phyloP scores from a whole-genome alignment of 140 eudicot genomes.

The Stevia rebaudiana region DNA sequence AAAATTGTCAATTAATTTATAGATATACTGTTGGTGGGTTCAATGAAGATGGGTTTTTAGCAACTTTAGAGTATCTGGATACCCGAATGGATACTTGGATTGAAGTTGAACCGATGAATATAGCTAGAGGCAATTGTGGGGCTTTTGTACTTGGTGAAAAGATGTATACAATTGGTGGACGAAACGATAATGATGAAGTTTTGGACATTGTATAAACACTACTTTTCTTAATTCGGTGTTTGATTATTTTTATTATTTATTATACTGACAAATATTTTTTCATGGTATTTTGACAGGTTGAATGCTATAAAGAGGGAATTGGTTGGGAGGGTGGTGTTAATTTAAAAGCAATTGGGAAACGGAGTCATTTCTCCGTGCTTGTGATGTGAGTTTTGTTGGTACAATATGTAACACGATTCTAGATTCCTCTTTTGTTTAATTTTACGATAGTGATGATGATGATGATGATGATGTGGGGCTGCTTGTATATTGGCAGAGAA shows the following conservation, averaged over 20 bases:
- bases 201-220: slow-evolving; percentile 43
- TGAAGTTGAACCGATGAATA: slow-evolving; percentile 51
- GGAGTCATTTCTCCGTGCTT: slow-evolving; percentile 47
- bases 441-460: neutral
- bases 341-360: slow-evolving; percentile 43
- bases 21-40: slow-evolving; percentile 85
- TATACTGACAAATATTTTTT: neutral
- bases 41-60: slow-evolving; percentile 41
- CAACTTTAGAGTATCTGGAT: slow-evolving; percentile 55
- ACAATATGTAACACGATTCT: neutral
- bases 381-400: slow-evolving; percentile 28
- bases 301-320: slow-evolving; percentile 49
- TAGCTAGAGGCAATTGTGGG: slow-evolving; percentile 48
- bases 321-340: slow-evolving; percentile 42
- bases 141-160: slow-evolving; percentile 41
- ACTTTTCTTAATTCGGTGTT: neutral
- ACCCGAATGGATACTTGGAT: slow-evolving; percentile 68
- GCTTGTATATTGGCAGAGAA: neutral
- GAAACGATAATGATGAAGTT: slow-evolving; percentile 14
- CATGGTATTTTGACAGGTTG: slow-evolving; percentile 40
- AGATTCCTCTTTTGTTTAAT: neutral
- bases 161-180: slow-evolving; percentile 56
- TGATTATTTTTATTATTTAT: neutral
- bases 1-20: slow-evolving; percentile 11
- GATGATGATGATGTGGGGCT: neutral